phyloP scores from a whole-genome alignment of 805 yeast species.

The Lachancea thermotolerans region DNA sequence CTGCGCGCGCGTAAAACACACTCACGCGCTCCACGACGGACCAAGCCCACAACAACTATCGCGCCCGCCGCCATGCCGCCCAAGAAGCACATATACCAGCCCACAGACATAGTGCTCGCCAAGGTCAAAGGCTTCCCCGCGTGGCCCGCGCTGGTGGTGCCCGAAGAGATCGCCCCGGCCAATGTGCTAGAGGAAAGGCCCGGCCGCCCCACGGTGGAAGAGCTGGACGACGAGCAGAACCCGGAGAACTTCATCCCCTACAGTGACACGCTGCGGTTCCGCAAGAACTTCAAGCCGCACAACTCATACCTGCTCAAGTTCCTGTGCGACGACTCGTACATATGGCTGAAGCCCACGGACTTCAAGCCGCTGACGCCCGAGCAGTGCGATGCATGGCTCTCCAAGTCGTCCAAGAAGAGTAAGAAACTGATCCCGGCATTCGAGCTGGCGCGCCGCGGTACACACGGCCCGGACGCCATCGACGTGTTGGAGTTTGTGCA shows the following conservation, averaged over 20 bases:
- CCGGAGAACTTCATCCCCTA: conserved; percentile 18
- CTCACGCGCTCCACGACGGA: not conserved
- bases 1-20: too few species aligned
- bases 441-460: conserved; percentile 41
- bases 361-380: conserved; percentile 16
- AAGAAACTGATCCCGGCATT: conserved; percentile 42
- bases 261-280: conserved; percentile 22
- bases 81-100: conserved; percentile 28
- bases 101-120: conserved; percentile 60
- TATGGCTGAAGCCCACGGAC: conserved; percentile 27
- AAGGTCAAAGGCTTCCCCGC: conserved; percentile 83
- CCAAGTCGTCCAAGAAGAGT: conserved; percentile 42
- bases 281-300: conserved; percentile 15
- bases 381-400: conserved; percentile 22
- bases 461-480: conserved; percentile 21
- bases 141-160: conserved; percentile 85
- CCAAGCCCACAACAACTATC: not conserved
- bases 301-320: conserved; percentile 29
- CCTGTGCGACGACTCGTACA: conserved; percentile 30
- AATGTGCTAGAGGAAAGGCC: conserved; percentile 34
- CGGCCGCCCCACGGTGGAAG: conserved; percentile 9
- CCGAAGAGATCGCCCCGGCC: conserved; percentile 52
- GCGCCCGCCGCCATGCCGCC: not conserved
- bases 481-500: conserved; percentile 32
- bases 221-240: conserved; percentile 12